Evolutionary conservation across 2,329 filamentous ascomycete genomes (phyloP).

Genomic region (Aspergillus fumigatus): DNA sequence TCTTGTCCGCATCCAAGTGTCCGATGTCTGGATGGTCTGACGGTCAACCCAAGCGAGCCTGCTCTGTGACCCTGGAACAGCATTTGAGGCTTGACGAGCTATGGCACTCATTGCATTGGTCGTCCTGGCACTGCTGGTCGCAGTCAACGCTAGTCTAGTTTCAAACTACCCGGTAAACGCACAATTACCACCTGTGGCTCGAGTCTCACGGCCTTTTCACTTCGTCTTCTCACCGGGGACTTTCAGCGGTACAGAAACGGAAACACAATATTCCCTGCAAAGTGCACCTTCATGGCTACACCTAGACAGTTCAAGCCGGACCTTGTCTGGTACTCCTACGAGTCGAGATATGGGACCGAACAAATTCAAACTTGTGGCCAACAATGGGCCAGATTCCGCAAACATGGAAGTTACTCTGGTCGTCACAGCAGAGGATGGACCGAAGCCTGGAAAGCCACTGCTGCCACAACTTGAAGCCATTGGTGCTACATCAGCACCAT

Average conservation of each 20-base stretch:
- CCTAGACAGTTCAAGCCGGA: conserved; percentile 60
- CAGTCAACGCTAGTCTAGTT: conserved; percentile 32
- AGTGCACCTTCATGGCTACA: conserved; percentile 69
- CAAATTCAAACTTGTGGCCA: conserved; percentile 64
- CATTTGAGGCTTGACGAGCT: conserved; percentile 11
- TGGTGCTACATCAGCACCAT: conserved; percentile 36
- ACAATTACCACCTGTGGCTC: conserved; percentile 75
- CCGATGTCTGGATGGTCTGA: conserved; percentile 2
- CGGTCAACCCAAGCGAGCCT: conserved; percentile 6
- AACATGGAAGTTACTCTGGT: conserved; percentile 66
- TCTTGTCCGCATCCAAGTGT: conserved; percentile 4
- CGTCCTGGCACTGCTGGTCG: conserved; percentile 23
- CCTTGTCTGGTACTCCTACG: conserved; percentile 66
- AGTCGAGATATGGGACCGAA: conserved; percentile 54
- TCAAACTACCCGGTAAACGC: conserved; percentile 72
- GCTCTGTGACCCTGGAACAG: conserved; percentile 9
- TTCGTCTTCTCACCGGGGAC: conserved; percentile 54
- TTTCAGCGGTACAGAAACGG: conserved; percentile 56
- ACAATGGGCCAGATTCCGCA: conserved; percentile 60
- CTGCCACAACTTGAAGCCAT: conserved; percentile 32
- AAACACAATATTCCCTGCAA: conserved; percentile 63
- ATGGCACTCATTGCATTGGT: conserved; percentile 26
- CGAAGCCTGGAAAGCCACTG: conserved; percentile 31
- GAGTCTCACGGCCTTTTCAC: conserved; percentile 53
- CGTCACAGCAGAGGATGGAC: conserved; percentile 51